Evolutionary conservation across 805 yeast genomes (phyloP).

Genomic region (Metschnikowia koreensis): DNA sequence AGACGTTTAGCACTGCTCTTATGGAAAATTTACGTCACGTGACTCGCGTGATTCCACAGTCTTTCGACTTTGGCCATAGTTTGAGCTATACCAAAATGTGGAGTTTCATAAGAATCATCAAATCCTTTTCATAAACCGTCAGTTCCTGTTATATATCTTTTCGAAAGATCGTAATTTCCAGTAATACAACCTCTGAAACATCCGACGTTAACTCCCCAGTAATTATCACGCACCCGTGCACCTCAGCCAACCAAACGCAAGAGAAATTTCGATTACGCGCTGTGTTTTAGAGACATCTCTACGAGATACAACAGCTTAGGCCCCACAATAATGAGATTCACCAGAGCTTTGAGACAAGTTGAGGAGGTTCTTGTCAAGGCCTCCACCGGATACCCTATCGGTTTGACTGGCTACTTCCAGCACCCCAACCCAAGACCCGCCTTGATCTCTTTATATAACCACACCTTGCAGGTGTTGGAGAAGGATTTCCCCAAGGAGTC

Average conservation of each 20-base stretch:
- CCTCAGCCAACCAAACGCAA: conserved; percentile 17
- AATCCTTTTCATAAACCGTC: too few relatives aligned
- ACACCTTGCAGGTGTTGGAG: conserved; percentile 59
- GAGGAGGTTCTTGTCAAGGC: conserved; percentile 58
- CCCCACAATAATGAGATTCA: conserved; percentile 34
- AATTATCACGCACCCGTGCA: conserved; percentile 16
- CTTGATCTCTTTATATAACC: conserved; percentile 63
- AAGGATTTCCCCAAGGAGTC: conserved; percentile 66
- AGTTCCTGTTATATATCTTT: background rate
- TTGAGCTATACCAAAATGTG: too few relatives aligned
- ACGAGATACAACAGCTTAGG: background rate
- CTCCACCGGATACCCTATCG: conserved; percentile 70
- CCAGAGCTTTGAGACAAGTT: conserved; percentile 42
- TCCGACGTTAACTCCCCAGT: background rate
- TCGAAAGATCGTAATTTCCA: background rate
- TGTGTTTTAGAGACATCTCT: background rate
- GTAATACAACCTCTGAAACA: background rate
- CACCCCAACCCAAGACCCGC: conserved; percentile 87
- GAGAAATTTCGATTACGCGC: conserved; percentile 10
- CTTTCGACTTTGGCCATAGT: too few relatives aligned
- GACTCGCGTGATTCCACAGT: too few relatives aligned
- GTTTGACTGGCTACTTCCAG: conserved; percentile 71
- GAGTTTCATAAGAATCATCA: too few relatives aligned
- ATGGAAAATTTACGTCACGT: too few relatives aligned
- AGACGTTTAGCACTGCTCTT: background rate